A percentile compares a stretch with the other conserved stretches of the same genome.
These are phyloP conservation scores for Giardia muris DNA, from an alignment of 208 protist genomes.

Conservation along the genomic window DNA sequence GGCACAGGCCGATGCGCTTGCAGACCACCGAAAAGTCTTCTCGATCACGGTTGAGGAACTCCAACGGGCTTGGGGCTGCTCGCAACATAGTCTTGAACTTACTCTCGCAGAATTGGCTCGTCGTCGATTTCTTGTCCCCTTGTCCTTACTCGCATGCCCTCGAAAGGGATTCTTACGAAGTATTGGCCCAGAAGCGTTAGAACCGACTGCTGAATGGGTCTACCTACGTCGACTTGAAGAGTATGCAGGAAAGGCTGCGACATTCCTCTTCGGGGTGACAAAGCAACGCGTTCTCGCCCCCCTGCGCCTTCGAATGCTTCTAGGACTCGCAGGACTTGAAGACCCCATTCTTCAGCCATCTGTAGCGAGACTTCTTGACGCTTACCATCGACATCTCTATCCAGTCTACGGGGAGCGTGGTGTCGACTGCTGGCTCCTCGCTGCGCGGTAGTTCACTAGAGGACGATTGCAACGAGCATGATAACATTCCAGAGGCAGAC, in stretches of 20 bases:
- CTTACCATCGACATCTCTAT: background rate
- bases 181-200: too few species aligned
- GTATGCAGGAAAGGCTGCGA: background rate
- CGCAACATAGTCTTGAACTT: too few species aligned
- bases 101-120: too few species aligned
- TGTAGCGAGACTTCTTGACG: background rate
- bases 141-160: too few species aligned
- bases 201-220: background rate
- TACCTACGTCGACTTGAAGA: background rate
- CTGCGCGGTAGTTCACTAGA: background rate
- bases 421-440: too few species aligned
- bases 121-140: too few species aligned
- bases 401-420: too few species aligned
- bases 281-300: background rate
- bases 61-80: too few species aligned
- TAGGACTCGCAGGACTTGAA: background rate
- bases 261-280: background rate
- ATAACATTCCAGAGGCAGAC: background rate
- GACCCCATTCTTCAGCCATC: background rate
- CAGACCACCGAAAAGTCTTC: too few species aligned
- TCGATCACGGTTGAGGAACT: too few species aligned
- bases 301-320: background rate
- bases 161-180: too few species aligned
- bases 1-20: too few species aligned
- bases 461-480: background rate